These are phyloP conservation scores for Patellifolia procumbens DNA, from an alignment of 179 eudicot genomes.

Conservation along the genomic window DNA sequence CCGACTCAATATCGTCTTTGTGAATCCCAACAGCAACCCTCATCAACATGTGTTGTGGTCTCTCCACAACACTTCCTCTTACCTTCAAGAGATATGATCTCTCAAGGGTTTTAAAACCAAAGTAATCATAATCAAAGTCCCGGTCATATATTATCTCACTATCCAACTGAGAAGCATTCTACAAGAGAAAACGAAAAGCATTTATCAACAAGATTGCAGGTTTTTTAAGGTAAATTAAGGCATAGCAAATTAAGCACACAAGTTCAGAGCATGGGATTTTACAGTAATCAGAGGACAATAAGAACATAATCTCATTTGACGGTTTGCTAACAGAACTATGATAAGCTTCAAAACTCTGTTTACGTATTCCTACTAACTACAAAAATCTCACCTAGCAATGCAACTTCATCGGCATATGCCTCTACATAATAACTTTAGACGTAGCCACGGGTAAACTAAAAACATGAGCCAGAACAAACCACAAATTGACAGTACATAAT, in stretches of 20 bases:
- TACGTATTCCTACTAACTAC: background rate
- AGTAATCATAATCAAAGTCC: slow-evolving; percentile 98
- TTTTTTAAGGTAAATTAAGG: too few relatives aligned
- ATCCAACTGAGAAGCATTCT: slow-evolving; percentile 93
- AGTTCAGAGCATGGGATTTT: too few relatives aligned
- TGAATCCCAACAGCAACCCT: slow-evolving; percentile 97
- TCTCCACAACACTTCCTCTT: slow-evolving; percentile 79
- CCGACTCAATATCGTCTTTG: slow-evolving; percentile 88
- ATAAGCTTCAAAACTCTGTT: background rate
- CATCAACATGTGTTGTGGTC: slow-evolving; percentile 99
- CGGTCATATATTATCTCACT: slow-evolving; percentile 97
- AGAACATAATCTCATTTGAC: background rate
- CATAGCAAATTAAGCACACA: background rate
- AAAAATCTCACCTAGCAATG: too few relatives aligned
- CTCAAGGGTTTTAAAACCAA: slow-evolving; percentile 97
- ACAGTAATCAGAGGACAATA: too few relatives aligned
- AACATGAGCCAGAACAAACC: too few relatives aligned
- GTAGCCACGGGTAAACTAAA: background rate
- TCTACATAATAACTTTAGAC: background rate
- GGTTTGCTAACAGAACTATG: background rate
- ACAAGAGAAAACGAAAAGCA: slow-evolving; percentile 20
- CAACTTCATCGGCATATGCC: background rate
- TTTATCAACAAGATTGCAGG: too few relatives aligned
- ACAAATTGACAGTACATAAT: background rate
- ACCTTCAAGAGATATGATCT: slow-evolving; percentile 87